Percentiles rank a stretch among this genome's conserved stretches.
phyloP scores from a whole-genome alignment of 495 filamentous ascomycete genomes.

The Podospora conica region DNA sequence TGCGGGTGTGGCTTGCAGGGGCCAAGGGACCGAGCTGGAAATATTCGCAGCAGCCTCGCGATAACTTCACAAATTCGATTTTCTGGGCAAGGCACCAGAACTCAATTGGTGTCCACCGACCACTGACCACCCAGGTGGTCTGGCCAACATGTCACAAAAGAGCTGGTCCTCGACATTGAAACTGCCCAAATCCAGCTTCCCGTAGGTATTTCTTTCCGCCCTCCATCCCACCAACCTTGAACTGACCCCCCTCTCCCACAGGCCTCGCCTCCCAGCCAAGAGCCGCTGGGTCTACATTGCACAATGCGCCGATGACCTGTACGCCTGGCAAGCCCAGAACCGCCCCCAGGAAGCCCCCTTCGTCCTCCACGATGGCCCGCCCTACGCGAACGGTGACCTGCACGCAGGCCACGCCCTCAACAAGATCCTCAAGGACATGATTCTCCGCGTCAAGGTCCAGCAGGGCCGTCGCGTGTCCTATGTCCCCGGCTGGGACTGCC shows the following conservation, averaged over 20 bases:
- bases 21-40: neutral
- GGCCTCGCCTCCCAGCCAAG: constrained; percentile 43
- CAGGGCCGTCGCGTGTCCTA: constrained; percentile 72
- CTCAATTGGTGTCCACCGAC: neutral
- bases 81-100: neutral
- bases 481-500: constrained; percentile 96
- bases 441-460: constrained; percentile 71
- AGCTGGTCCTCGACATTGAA: constrained; percentile 43
- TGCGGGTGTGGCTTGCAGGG: constrained; percentile 19
- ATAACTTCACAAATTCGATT: neutral
- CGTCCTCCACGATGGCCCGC: constrained; percentile 90
- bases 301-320: constrained; percentile 80
- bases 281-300: constrained; percentile 57
- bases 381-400: constrained; percentile 91
- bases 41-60: constrained; percentile 4
- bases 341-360: constrained; percentile 58
- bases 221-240: neutral
- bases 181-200: constrained; percentile 45
- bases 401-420: constrained; percentile 98
- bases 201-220: constrained; percentile 28
- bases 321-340: constrained; percentile 69
- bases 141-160: constrained; percentile 39
- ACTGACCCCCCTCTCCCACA: constrained; percentile 8
- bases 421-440: constrained; percentile 94
- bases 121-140: constrained; percentile 18